Evolutionary conservation across 805 yeast genomes (phyloP).

Genomic region (Zygosaccharomyces pseudorouxii): DNA sequence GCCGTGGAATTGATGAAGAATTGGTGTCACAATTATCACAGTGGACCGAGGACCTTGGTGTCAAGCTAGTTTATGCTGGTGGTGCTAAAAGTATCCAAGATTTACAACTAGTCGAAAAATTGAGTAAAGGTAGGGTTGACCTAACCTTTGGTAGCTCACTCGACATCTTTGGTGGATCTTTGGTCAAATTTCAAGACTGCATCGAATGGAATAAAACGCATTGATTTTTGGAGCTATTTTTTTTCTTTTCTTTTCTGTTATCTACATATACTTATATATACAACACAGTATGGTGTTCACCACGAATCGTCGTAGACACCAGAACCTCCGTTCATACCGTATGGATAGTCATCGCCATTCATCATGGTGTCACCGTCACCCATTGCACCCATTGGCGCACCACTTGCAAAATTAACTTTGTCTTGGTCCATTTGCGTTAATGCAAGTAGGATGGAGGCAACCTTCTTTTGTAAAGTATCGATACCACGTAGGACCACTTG

Average conservation of each 20-base stretch:
- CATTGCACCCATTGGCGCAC: constrained; percentile 34
- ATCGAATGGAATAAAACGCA: constrained; percentile 60
- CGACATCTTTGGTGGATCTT: constrained; percentile 88
- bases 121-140: constrained; percentile 83
- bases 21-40: constrained; percentile 67
- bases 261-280: constrained; percentile 3
- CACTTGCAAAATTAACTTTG: constrained; percentile 40
- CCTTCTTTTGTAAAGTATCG: constrained; percentile 78
- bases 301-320: constrained; percentile 37
- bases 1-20: constrained; percentile 84
- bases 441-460: constrained; percentile 81
- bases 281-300: constrained; percentile 13
- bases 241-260: neutral
- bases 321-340: constrained; percentile 29
- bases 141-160: constrained; percentile 89
- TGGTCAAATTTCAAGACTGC: constrained; percentile 73
- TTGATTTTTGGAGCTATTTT: constrained; percentile 2
- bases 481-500: constrained; percentile 85
- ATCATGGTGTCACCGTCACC: constrained; percentile 37
- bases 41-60: constrained; percentile 54
- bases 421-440: constrained; percentile 45
- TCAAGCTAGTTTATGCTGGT: constrained; percentile 91
- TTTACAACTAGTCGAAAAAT: constrained; percentile 53
- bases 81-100: constrained; percentile 81
- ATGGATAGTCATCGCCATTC: constrained; percentile 34